Base-by-base conservation (phyloP, 768 basidiomycete species). In the Naganishia vaughanmartiniae region DNA sequence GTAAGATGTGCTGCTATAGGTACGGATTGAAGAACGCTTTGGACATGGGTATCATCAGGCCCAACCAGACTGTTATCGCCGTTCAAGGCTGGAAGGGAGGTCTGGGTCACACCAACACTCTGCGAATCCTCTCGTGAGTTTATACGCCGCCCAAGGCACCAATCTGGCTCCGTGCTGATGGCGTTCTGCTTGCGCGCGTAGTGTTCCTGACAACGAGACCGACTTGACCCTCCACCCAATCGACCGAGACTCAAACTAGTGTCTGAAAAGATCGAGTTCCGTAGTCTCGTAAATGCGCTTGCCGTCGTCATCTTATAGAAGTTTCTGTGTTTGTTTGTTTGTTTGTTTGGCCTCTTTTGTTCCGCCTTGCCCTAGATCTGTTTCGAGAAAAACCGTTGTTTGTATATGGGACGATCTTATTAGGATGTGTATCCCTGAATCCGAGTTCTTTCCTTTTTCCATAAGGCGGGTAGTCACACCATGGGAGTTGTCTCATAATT, bases 61-160 rank as follows among this genome's bases (percentile, higher is more conserved):
- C 92, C 45, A 91, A 92, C 67, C 88, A 88, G 66, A 92, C 93
- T 30, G 87, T 99, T 77, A 85, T 98, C 73, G 95, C 95, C 58
- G 90, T 99, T 5, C 96, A 98, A 82, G 96, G 96, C n/a, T 99
- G 95, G 95, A 95, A 93, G 84, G 92, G 93, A 54, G 96, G 96
- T 70, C 87, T 96, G 54, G 94, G 93, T 36, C 93, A 96, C 83
- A 81, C 80, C 77, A 81, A 81, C 78, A 81, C 80, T 54, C 75
- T 81, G 56, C 77, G 79, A 69, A 78, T 81, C 73, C 73, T 80
- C 48, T 76, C 75, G 57, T 75, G 36, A 56, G 69, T 66, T 51
- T 14, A 4, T 45, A 30, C 15, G 14, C 17, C 17, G 5, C 36
- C 1, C 24, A 45, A 24, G 5, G 12, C 17, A 7, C 46, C 11